phyloP scores from a whole-genome alignment of 306 rosid species.

The Begonia fuchsioides region DNA sequence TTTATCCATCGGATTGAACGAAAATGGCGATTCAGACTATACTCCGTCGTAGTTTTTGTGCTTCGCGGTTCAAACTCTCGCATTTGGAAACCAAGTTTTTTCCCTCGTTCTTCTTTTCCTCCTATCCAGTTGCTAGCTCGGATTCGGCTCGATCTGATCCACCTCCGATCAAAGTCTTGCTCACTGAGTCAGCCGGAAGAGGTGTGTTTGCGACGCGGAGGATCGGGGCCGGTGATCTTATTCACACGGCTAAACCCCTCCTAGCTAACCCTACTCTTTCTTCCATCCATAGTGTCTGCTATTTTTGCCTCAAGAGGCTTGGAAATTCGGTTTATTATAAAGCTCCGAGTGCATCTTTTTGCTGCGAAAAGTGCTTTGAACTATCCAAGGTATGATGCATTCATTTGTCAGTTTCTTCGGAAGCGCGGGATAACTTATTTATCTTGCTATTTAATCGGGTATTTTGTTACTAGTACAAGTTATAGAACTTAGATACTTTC shows the following conservation, averaged over 20 bases:
- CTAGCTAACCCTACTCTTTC: constrained; percentile 50
- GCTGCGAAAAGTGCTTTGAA: constrained; percentile 34
- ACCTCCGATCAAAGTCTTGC: too few species aligned
- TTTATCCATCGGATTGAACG: too few species aligned
- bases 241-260: constrained; percentile 68
- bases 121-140: constrained; percentile 6
- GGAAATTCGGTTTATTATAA: constrained; percentile 3
- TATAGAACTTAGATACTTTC: too few species aligned
- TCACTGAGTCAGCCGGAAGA: too few species aligned
- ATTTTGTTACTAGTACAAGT: too few species aligned
- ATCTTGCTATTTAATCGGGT: background rate
- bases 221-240: constrained; percentile 54
- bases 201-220: constrained; percentile 69
- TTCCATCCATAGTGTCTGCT: constrained; percentile 29
- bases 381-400: constrained; percentile 27
- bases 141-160: too few species aligned
- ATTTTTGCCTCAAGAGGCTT: constrained; percentile 48
- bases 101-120: constrained; percentile 15
- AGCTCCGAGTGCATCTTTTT: constrained; percentile 21
- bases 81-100: constrained; percentile 3
- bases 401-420: background rate
- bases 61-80: constrained; percentile 15
- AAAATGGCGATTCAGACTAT: constrained; percentile 1
- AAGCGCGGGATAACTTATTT: background rate
- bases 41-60: constrained; percentile 20